These are phyloP conservation scores for Backusella australiensis DNA, from an alignment of 192 early-diverging fungal genomes.

Conservation along the genomic window DNA sequence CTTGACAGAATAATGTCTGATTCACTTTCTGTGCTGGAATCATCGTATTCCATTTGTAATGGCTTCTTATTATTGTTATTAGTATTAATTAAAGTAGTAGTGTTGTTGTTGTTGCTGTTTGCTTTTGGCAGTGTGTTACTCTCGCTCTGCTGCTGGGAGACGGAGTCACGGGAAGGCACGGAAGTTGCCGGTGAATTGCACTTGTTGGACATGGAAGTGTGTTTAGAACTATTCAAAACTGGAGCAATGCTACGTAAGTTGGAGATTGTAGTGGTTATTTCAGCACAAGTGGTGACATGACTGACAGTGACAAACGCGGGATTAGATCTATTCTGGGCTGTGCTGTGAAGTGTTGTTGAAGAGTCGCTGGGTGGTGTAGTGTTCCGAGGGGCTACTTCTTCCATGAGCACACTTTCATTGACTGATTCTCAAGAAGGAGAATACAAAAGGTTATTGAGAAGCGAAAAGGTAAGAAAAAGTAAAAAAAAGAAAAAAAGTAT, in stretches of 20 bases:
- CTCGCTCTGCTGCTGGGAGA: background rate
- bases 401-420: constrained; percentile 15
- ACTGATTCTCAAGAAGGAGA: constrained; percentile 1
- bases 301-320: constrained; percentile 12
- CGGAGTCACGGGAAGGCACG: constrained; percentile 2
- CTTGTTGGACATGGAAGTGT: background rate
- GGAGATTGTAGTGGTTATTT: constrained; percentile 9
- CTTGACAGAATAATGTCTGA: background rate
- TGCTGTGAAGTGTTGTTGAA: background rate
- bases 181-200: constrained; percentile 5
- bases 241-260: background rate
- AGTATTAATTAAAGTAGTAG: background rate
- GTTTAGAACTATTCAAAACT: constrained; percentile 4
- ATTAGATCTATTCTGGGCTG: background rate
- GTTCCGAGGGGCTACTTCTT: constrained; percentile 13
- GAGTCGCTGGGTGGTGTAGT: background rate
- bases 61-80: background rate
- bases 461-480: background rate
- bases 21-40: background rate
- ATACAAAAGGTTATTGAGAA: background rate
- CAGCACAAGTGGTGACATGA: constrained; percentile 6
- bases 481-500: constrained; percentile 1
- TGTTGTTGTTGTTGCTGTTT: background rate
- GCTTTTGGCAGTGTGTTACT: background rate
- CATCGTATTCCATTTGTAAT: background rate